Conservation (phyloP, 768 basidiomycete species). For the Amyloporia xantha region DNA sequence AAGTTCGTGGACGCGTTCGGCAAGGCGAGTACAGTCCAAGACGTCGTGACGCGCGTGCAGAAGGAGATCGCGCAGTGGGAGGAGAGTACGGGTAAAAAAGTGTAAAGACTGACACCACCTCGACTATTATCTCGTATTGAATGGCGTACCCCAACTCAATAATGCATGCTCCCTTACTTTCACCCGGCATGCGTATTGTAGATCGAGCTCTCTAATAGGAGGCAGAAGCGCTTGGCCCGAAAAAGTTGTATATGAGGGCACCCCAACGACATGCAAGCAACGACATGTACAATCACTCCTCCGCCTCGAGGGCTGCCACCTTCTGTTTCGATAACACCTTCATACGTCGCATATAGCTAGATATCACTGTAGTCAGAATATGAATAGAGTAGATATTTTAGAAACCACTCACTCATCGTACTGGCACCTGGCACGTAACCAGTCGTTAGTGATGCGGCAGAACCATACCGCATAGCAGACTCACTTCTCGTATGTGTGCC, state of each 20-base stretch:
- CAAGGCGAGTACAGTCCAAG: slow-evolving; percentile 63
- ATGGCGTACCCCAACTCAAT: slow-evolving; percentile 3
- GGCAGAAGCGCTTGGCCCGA: background rate
- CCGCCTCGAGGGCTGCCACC: slow-evolving; percentile 34
- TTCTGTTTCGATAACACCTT: slow-evolving; percentile 75
- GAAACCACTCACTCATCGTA: slow-evolving; percentile 70
- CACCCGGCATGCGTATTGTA: too few species aligned
- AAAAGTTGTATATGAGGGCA: background rate
- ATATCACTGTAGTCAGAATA: slow-evolving; percentile 3
- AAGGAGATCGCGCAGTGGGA: slow-evolving; percentile 43
- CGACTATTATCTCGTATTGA: background rate
- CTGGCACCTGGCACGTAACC: slow-evolving; percentile 80
- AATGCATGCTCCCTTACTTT: too few species aligned
- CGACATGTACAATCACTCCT: slow-evolving; percentile 20
- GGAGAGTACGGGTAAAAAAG: slow-evolving; percentile 26
- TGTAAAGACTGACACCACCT: slow-evolving; percentile 13
- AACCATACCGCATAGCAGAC: slow-evolving; percentile 19
- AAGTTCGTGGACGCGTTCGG: slow-evolving; percentile 97
- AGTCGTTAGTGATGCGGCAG: background rate
- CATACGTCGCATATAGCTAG: slow-evolving; percentile 84
- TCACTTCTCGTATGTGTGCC: slow-evolving; percentile 81
- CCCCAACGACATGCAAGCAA: slow-evolving; percentile 1
- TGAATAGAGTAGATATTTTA: background rate
- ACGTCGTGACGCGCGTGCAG: slow-evolving; percentile 57
- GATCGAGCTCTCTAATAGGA: too few species aligned